Evolutionary conservation across 257 asterid genomes (phyloP), one percentile per base, ranked within the genome.

Genomic region (Dorcoceras hygrometricum): DNA sequence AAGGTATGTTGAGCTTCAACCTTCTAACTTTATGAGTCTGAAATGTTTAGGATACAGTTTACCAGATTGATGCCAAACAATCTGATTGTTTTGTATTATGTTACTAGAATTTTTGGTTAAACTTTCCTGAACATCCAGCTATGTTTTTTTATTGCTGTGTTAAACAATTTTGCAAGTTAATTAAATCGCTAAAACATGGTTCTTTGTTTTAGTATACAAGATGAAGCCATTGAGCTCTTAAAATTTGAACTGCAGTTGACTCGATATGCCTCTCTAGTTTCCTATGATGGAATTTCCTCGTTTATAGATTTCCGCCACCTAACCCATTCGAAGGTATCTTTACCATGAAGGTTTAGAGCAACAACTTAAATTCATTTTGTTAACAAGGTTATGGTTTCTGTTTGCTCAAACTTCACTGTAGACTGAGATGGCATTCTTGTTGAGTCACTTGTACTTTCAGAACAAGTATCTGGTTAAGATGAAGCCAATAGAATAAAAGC

Each of bases 1-100:
- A 86, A 93, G 98, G 98, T 93, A 79, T 76, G 81, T 79, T 31
- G 25, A 55, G 64, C 53, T 32, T 10, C 62, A 56, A 26, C 67
- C 14, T 53, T 66, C 34, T 62, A 25, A 4, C 46, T 29, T 22
- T 14, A 25, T 23, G 3, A 34, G 10, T 9, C 9, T 8, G 46
- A 34, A 34, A 10, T 12, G 2, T 39, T 11, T 12, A 39, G n/a
- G n/a, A 39, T 39, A 39, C 5, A 10, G n/a, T 39, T 18, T 12
- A 2, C 50, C 3, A 3, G 50, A 39, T 39, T n/a, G 56, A 60
- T 62, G 60, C 50, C 53, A 57, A 51, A 63, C 51, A 62, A 28
- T 34, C 46, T 9, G 46, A 34, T 10, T 34, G 46, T 3, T 34
- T 34, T 34, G 16, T 8, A 34, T 12, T 0, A 34, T 34, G 46